These are phyloP conservation scores for Talaromyces islandicus DNA, from an alignment of 2,329 filamentous ascomycete species.

Conservation along the genomic window DNA sequence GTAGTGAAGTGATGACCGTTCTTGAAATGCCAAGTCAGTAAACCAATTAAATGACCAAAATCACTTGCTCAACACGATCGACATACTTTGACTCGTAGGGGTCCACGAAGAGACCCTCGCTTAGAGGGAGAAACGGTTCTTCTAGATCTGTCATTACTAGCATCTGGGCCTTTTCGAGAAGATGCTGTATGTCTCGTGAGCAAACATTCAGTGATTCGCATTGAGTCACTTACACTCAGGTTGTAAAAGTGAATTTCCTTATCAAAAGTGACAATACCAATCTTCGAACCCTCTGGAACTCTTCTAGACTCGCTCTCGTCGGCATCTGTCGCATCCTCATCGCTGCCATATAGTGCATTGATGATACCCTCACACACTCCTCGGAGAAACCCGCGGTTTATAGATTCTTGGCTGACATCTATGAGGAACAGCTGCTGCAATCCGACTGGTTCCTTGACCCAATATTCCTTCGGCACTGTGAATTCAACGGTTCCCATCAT, in stretches of 20 bases:
- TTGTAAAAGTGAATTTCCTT: slow-evolving; percentile 99
- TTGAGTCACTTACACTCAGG: slow-evolving; percentile 59
- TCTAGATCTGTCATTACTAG: slow-evolving; percentile 97
- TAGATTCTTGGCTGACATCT: slow-evolving; percentile 86
- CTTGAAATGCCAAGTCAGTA: slow-evolving; percentile 25
- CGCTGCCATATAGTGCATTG: slow-evolving; percentile 72
- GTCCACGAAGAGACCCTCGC: slow-evolving; percentile 89
- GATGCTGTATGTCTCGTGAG: slow-evolving; percentile 49
- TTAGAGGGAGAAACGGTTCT: slow-evolving; percentile 89
- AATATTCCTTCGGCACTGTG: slow-evolving; percentile 96
- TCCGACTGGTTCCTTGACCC: slow-evolving; percentile 87
- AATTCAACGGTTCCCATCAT: slow-evolving; percentile 92
- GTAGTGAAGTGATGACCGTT: slow-evolving; percentile 77
- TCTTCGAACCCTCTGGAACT: slow-evolving; percentile 73
- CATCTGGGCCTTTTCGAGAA: slow-evolving; percentile 86
- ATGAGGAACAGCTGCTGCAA: slow-evolving; percentile 86
- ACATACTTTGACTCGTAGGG: slow-evolving; percentile 75
- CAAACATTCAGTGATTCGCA: slow-evolving; percentile 10
- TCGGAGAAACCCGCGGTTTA: slow-evolving; percentile 84
- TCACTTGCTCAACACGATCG: background rate
- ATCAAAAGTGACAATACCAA: slow-evolving; percentile 94
- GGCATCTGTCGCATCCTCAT: slow-evolving; percentile 41
- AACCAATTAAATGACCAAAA: background rate
- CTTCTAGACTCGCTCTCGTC: slow-evolving; percentile 46
- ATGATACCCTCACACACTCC: slow-evolving; percentile 86